These are phyloP conservation scores for Endoconidiophora polonica DNA, from an alignment of 2,329 filamentous ascomycete species.

Conservation along the genomic window DNA sequence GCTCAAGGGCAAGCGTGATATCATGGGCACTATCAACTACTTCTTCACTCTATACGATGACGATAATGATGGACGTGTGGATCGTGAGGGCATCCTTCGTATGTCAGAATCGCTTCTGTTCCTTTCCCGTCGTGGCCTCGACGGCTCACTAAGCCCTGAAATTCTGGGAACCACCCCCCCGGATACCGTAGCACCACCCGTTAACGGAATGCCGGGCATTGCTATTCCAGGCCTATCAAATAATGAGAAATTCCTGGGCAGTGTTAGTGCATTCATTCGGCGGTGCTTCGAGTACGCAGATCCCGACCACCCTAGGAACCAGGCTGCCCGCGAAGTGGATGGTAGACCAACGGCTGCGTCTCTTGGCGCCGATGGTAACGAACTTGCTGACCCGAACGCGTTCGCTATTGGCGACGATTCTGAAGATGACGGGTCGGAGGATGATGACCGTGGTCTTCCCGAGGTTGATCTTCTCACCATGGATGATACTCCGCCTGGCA, in stretches of 20 bases:
- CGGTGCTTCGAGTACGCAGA: slow-evolving; percentile 97
- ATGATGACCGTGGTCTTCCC: slow-evolving; percentile 34
- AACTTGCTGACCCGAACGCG: slow-evolving; percentile 26
- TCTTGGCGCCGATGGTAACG: slow-evolving; percentile 3
- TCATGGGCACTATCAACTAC: slow-evolving; percentile 95
- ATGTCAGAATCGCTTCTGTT: slow-evolving; percentile 93
- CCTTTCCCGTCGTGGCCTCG: slow-evolving; percentile 72
- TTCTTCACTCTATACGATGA: slow-evolving; percentile 98
- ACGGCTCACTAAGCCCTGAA: slow-evolving; percentile 53
- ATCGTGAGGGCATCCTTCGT: slow-evolving; percentile 82
- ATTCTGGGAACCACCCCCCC: slow-evolving; percentile 20
- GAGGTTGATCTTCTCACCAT: slow-evolving; percentile 41
- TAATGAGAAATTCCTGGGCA: slow-evolving; percentile 80
- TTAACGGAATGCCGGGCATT: slow-evolving; percentile 19
- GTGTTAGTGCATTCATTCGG: slow-evolving; percentile 87
- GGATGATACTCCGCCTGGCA: slow-evolving; percentile 23
- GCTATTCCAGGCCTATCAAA: slow-evolving; percentile 38
- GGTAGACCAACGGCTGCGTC: not conserved
- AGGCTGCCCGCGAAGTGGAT: slow-evolving; percentile 21
- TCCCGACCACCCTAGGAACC: slow-evolving; percentile 58
- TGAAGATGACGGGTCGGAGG: slow-evolving; percentile 32
- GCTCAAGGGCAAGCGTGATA: slow-evolving; percentile 85
- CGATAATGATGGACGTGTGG: slow-evolving; percentile 74
- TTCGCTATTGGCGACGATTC: slow-evolving; percentile 66
- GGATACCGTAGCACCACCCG: slow-evolving; percentile 18